Evolutionary conservation across 169 alveolate species (phyloP).

Genomic region (Toxoplasma gondii): DNA sequence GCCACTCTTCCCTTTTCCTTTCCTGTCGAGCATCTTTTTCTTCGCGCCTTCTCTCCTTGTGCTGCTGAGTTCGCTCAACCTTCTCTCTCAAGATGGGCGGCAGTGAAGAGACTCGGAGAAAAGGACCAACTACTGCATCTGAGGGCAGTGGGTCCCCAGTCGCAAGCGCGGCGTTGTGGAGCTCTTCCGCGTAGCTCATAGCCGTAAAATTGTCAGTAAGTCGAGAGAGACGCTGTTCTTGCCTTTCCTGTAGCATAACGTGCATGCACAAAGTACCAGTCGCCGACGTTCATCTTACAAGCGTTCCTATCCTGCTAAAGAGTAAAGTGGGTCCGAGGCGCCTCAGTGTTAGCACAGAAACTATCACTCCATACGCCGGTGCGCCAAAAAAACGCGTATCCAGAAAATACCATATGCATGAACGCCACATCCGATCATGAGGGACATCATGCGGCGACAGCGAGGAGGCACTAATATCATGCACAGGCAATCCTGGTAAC

Average conservation of each 20-base stretch:
- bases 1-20: background rate
- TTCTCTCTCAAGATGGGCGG: background rate
- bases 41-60: background rate
- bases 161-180: background rate
- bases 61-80: background rate
- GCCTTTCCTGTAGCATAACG: conserved; percentile 16
- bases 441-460: no score
- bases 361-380: background rate
- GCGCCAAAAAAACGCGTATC: no score
- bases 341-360: background rate
- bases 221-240: conserved; percentile 23
- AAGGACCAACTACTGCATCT: background rate
- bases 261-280: background rate
- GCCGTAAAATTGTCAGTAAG: conserved; percentile 17
- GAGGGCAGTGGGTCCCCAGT: conserved; percentile 13
- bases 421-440: no score
- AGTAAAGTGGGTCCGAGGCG: background rate
- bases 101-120: conserved; percentile 7
- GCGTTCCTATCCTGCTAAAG: background rate
- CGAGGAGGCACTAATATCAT: no score
- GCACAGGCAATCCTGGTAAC: no score
- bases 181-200: conserved; percentile 30
- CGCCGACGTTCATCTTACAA: background rate
- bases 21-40: background rate
- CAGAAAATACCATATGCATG: no score